Evolutionary conservation across 108 stramenopile species (phyloP).

Genomic region (Fistulifera pelliculosa): DNA sequence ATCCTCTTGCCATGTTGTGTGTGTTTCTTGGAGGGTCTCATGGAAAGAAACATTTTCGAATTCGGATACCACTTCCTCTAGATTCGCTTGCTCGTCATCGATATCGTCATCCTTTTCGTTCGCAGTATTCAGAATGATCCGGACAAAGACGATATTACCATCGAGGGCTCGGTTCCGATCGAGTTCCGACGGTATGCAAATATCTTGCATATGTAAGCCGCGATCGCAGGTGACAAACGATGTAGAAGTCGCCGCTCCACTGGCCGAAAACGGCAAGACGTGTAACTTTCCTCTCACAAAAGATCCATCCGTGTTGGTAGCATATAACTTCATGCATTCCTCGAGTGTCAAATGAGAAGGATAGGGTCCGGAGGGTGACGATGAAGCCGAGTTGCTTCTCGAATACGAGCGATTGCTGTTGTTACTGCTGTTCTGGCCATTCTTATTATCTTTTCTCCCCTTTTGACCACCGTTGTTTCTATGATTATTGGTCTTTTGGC

Average conservation of each 20-base stretch:
- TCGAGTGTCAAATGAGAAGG: conserved; percentile 26
- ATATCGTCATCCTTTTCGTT: conserved; percentile 16
- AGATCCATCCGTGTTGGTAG: conserved; percentile 19
- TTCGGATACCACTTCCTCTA: conserved; percentile 9
- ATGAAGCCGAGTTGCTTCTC: neutral
- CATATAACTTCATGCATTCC: conserved; percentile 39
- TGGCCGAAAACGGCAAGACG: conserved; percentile 25
- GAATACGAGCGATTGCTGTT: conserved; percentile 14
- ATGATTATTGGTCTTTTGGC: neutral
- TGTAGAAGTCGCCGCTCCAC: conserved; percentile 19
- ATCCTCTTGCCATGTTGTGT: conserved; percentile 72
- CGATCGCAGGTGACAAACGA: conserved; percentile 74
- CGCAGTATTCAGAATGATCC: conserved; percentile 31
- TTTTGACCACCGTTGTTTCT: neutral
- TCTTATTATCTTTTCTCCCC: conserved; percentile 1
- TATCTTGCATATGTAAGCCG: conserved; percentile 51
- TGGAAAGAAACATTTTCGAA: conserved; percentile 2
- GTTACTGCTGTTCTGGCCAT: conserved; percentile 5
- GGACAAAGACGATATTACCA: conserved; percentile 82
- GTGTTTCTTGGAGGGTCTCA: conserved; percentile 2
- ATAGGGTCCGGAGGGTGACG: conserved; percentile 13
- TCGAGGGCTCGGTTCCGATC: conserved; percentile 78
- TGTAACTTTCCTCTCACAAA: conserved; percentile 65
- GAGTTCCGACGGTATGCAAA: conserved; percentile 42
- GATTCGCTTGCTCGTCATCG: conserved; percentile 12